These are phyloP conservation scores for Piper betle DNA, from an alignment of 164 flowering plant species.

Conservation along the genomic window DNA sequence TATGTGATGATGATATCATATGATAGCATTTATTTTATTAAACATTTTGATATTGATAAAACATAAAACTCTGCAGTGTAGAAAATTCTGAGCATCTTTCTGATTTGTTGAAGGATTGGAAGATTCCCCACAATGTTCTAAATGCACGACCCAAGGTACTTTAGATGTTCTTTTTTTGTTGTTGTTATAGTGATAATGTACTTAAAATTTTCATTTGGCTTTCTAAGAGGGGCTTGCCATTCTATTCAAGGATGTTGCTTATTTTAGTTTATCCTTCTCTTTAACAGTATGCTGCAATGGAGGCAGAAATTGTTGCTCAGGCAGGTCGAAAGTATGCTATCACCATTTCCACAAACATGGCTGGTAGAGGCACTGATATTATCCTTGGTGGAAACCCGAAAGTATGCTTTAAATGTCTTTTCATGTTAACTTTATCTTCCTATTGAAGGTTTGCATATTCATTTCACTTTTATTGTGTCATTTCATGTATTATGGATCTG, in stretches of 20 bases:
- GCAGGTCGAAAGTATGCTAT: conserved; percentile 91
- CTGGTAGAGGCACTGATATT: conserved; percentile 98
- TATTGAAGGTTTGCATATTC: too few species aligned
- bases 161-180: neutral
- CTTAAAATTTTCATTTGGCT: neutral
- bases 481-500: neutral
- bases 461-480: too few species aligned
- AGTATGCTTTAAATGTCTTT: conserved; percentile 19
- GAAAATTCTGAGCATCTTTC: conserved; percentile 88
- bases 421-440: neutral
- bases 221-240: neutral
- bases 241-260: neutral
- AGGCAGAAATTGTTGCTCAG: conserved; percentile 91
- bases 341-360: conserved; percentile 98
- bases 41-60: neutral
- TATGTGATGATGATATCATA: too few species aligned
- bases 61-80: conserved; percentile 60
- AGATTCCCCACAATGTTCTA: conserved; percentile 85
- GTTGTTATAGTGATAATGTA: neutral
- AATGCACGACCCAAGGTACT: conserved; percentile 96
- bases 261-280: conserved; percentile 1
- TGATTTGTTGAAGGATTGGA: conserved; percentile 46
- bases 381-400: conserved; percentile 97
- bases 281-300: conserved; percentile 84
- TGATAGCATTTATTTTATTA: too few species aligned